These are phyloP conservation scores for Trichoderma asperellum DNA, from an alignment of 2,329 filamentous ascomycete species.

Conservation along the genomic window DNA sequence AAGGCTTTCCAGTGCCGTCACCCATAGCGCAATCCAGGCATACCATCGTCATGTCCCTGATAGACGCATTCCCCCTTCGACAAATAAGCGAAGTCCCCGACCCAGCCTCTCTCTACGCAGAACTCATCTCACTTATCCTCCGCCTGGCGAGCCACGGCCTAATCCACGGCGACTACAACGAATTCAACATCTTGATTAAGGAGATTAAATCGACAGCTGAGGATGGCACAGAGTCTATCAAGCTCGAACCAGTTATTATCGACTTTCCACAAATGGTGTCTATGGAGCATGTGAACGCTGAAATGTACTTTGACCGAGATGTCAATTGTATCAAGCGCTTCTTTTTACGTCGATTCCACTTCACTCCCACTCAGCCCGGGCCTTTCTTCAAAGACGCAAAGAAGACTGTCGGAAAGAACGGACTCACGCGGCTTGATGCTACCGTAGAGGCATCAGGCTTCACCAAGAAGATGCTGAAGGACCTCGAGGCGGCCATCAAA, in stretches of 20 bases:
- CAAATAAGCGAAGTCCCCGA: conserved; percentile 85
- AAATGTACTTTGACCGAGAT: conserved; percentile 97
- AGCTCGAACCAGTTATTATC: conserved; percentile 80
- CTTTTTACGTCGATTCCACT: conserved; percentile 87
- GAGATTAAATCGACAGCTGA: conserved; percentile 60
- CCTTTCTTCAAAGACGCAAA: conserved; percentile 85
- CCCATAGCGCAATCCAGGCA: conserved; percentile 89
- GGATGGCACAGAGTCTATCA: conserved; percentile 49
- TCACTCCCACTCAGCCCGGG: conserved; percentile 77
- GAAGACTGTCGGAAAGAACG: conserved; percentile 69
- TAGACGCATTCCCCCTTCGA: conserved; percentile 89
- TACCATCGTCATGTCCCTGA: conserved; percentile 92
- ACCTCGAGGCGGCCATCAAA: conserved; percentile 87
- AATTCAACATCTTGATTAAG: conserved; percentile 96
- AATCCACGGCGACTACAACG: conserved; percentile 98
- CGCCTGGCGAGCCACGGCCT: conserved; percentile 82
- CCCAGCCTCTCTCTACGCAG: conserved; percentile 84
- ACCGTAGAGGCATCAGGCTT: conserved; percentile 92
- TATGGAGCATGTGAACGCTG: conserved; percentile 88
- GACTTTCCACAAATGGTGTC: conserved; percentile 99
- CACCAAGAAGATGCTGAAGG: conserved; percentile 94
- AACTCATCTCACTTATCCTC: conserved; percentile 85
- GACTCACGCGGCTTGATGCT: conserved; percentile 75
- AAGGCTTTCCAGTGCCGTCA: conserved; percentile 87
- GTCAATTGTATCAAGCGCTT: conserved; percentile 95